Evolutionary conservation across 768 basidiomycete genomes (phyloP).

Genomic region (Suillus sp.): DNA sequence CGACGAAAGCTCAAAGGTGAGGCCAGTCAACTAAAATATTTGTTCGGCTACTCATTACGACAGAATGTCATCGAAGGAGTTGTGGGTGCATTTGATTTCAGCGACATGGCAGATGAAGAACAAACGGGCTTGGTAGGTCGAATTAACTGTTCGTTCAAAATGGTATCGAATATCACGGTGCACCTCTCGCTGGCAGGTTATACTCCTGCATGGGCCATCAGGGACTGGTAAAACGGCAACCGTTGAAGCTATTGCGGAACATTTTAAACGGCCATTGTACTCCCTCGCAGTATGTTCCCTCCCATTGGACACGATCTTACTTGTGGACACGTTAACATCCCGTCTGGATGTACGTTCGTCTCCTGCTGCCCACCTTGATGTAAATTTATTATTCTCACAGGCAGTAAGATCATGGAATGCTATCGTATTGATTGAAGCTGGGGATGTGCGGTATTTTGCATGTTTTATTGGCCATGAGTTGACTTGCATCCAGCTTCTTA

Average conservation of each 20-base stretch:
- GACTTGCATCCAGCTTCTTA: background rate
- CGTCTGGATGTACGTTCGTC: conserved; percentile 2
- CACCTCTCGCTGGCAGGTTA: conserved; percentile 52
- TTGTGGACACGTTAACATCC: conserved; percentile 6
- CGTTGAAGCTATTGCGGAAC: conserved; percentile 7
- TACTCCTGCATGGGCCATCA: conserved; percentile 93
- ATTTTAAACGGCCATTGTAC: conserved; percentile 3
- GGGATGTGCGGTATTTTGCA: background rate
- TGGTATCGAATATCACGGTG: background rate
- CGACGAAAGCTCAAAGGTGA: conserved; percentile 6
- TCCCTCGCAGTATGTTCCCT: background rate
- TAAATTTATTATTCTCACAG: background rate
- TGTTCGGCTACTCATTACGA: background rate
- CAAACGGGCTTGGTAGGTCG: conserved; percentile 1
- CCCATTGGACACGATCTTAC: background rate
- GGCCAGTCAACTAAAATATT: background rate
- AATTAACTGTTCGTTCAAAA: background rate
- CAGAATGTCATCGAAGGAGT: background rate
- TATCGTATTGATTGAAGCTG: conserved; percentile 5
- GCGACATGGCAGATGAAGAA: background rate
- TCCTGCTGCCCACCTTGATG: background rate
- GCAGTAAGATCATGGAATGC: background rate
- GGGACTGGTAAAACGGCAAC: conserved; percentile 90
- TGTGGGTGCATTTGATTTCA: conserved; percentile 4
- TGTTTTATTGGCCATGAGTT: background rate